phyloP scores from a whole-genome alignment of 2,329 filamentous ascomycete genomes.

The Huntiella bhutanensis region DNA sequence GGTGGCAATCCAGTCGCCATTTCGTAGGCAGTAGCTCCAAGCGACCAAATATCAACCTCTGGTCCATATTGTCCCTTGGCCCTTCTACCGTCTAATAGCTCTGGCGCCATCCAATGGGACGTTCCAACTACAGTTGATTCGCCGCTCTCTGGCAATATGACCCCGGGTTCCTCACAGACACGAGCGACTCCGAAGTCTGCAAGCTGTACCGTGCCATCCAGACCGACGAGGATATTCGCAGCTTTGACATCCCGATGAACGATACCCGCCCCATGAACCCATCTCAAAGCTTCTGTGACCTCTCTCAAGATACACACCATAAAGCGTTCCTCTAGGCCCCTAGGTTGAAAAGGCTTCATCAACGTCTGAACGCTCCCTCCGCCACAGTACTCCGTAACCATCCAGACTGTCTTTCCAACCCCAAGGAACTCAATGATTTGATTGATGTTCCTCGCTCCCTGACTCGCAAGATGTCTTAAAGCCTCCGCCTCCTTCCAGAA shows the following conservation, averaged over 20 bases:
- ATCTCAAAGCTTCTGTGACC: constrained; percentile 44
- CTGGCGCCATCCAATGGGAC: constrained; percentile 72
- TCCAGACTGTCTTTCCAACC: constrained; percentile 67
- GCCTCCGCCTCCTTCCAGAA: constrained; percentile 51
- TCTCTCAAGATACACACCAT: constrained; percentile 49
- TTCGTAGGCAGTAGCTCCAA: constrained; percentile 63
- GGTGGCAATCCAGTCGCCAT: constrained; percentile 63
- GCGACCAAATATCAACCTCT: constrained; percentile 69
- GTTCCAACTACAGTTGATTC: constrained; percentile 65
- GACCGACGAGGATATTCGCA: constrained; percentile 63
- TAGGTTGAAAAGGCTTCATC: constrained; percentile 47
- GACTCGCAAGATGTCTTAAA: constrained; percentile 53
- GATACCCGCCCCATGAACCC: constrained; percentile 49
- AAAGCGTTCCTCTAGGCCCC: constrained; percentile 50
- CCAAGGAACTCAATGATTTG: constrained; percentile 61
- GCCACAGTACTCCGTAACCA: constrained; percentile 71
- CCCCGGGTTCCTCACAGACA: constrained; percentile 23
- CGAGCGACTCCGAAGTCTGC: constrained; percentile 66
- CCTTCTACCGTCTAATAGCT: constrained; percentile 43
- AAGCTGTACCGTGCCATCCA: constrained; percentile 58
- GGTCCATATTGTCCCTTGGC: constrained; percentile 34
- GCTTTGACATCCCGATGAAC: constrained; percentile 57
- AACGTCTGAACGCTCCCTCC: constrained; percentile 63
- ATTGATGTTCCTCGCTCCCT: constrained; percentile 62
- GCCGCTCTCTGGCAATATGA: constrained; percentile 19